These are phyloP conservation scores for Escallonia rubra DNA, from an alignment of 129 eudicot species.

Conservation along the genomic window DNA sequence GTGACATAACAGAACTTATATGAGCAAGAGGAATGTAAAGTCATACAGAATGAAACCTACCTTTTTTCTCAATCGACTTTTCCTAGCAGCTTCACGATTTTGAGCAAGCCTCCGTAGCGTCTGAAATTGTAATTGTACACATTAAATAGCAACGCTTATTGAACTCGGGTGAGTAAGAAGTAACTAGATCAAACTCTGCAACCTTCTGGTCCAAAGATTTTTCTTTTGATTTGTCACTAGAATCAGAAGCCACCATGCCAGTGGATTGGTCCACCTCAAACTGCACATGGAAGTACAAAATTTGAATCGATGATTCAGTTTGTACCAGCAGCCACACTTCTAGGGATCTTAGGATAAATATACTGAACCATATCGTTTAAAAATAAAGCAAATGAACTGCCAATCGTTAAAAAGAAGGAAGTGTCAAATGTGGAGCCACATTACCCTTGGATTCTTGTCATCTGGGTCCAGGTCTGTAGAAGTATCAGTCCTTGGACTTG, in stretches of 20 bases:
- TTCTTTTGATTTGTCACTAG: slow-evolving; percentile 81
- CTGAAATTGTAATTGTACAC: slow-evolving; percentile 22
- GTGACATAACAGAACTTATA: too few species aligned
- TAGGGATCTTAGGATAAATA: not conserved
- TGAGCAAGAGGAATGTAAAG: not conserved
- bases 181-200: not conserved
- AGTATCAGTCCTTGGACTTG: slow-evolving; percentile 80
- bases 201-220: slow-evolving; percentile 84
- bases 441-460: slow-evolving; percentile 62
- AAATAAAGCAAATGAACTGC: not conserved
- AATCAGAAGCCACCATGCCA: slow-evolving; percentile 63
- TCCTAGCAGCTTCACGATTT: slow-evolving; percentile 98
- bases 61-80: slow-evolving; percentile 92
- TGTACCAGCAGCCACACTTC: not conserved
- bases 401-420: not conserved
- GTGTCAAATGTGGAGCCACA: not conserved
- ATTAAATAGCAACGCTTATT: not conserved
- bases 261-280: slow-evolving; percentile 52
- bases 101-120: slow-evolving; percentile 86
- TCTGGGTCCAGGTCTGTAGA: slow-evolving; percentile 83
- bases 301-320: slow-evolving; percentile 9
- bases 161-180: not conserved
- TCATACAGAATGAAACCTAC: slow-evolving; percentile 27
- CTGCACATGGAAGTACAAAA: slow-evolving; percentile 37
- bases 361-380: not conserved